Base-by-base conservation (phyloP, 2,329 filamentous ascomycete species). In the Botrytis aclada region DNA sequence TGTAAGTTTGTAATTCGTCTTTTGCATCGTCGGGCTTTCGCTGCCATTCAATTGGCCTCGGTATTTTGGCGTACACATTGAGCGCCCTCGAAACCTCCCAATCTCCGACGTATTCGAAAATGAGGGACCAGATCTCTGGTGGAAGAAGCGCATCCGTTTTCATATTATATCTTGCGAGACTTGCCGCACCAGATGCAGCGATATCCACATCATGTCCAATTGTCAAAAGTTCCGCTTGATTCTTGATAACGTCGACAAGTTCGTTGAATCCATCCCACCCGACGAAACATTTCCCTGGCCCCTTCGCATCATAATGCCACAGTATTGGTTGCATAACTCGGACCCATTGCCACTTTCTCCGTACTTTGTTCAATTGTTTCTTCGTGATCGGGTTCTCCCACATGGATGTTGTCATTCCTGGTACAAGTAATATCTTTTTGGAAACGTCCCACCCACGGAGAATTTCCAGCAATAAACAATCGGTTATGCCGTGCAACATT, bases 311-410 rank as follows among this genome's bases (percentile, higher is more conserved):
- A 80, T 93, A 96, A 76, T 91, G 89, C 93, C 93, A 97, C 25
- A 97, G 83, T 47, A 97, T 89, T 0, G 95, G 94, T 60, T 92
- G 87, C 81, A 97, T 87, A 61, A 96, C 89, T 75, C 92, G 88
- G 70, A 97, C 88, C 93, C 94, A 97, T 70, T 90, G 91, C 93
- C 93, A 97, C 81, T 94, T 95, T 75, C 89, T 86, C 76, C 91
- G 88, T 60, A 97, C 89, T 82, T 97, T 96, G 82, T 89, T 92
- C 74, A 97, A 87, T 80, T 97, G 94, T 78, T 94, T 92, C 83
- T 93, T 93, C 25, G 93, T 97, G 83, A 95, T 90, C 3, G 94
- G 93, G 78, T 96, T 94, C 80, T 95, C 90, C 94, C 94, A 97
- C 89, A 95, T 94, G 74, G 92, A 88, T 1, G 89, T 89, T 47